Evolutionary conservation across 2,329 filamentous ascomycete species (phyloP), one percentile per base, ranked within the genome.

Genomic region (Talaromyces sp.): DNA sequence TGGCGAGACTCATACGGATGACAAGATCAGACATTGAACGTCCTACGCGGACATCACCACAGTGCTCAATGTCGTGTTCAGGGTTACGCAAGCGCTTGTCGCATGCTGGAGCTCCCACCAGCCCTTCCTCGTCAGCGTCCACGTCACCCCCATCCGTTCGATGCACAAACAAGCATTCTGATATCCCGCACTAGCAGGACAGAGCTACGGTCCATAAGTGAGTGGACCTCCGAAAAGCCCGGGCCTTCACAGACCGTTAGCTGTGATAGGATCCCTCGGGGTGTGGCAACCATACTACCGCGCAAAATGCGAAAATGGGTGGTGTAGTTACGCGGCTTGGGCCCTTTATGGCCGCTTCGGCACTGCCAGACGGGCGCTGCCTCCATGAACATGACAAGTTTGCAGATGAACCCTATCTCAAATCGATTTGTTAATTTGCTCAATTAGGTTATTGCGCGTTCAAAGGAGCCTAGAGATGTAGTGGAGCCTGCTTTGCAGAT

Each of bases 51-150:
- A 35, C 31, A 35, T 37, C 31, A 22, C 9, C 4, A 33, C 11
- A 54, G 16, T 31, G 27, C 27, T 31, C 27, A 31, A 7, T 35
- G 11, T 35, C 7, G n/a, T 13, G 11, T 19, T 22, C 31, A 3
- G 52, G 52, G 52, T 62, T 56, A 60, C 43, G 33, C 41, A 56
- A 58, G 33, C 41, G 50, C 60, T 60, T 47, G 41, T 35, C 48
- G 62, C 35, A 64, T 22, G n/a, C 47, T 64, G 43, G 54, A 35
- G 43, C n/a, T 31, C 24, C 31, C 41, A 41, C 39, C 45, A 39
- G 11, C 45, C 41, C 45, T 59, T 63, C 50, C 62, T 64, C 62
- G 62, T 64, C 62, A 64, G 43, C 62, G 35, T 64, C 62, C 62
- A 41, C 62, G 62, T 64, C 62, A 64, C 41, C 62, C 16, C 33